Base-by-base conservation (phyloP, 176 grass and related monocot species). In the Musa schizocarpa region DNA sequence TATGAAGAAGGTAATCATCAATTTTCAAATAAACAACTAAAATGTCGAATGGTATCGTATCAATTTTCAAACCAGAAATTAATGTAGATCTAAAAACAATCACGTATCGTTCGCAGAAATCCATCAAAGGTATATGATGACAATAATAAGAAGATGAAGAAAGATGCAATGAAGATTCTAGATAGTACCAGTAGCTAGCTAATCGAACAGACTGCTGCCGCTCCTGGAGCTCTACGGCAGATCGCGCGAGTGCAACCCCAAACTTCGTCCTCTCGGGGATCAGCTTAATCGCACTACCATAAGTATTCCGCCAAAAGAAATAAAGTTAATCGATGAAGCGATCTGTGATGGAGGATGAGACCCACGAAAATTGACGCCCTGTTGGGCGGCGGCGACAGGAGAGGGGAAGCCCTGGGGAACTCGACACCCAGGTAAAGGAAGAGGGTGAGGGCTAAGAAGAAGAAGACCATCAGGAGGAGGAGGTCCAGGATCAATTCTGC, bases 341-440 rank as follows among this genome's bases (percentile, higher is more conserved):
- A 54, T 13, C 14, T 52, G 54, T 13, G 22, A 17, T 25, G 13
- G 9, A 0, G 13, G 53, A 21, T 75, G 9, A 34, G 73, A 50
- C 20, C 25, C 3, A 11, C 50, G 75, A 50, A 96, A 89, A 89
- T 96, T 73, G 11, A 88, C 89, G 16, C 84, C 76, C 11, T 34
- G 77, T 26, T 81, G 80, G 8, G 81, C 81, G 13, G 89, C 89
- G 65, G 83, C 71, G 68, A 77, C 85, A 3, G 85, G 75, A 20
- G 75, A 74, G 51, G 82, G 78, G 29, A 87, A 83, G 22, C 80
- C 84, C 76, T 89, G 73, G 68, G 89, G 78, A 52, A 92, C 64
- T 84, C 89, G 23, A 92, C 72, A 54, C 87, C 80, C 43, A 96
- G 80, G 79, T 86, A 96, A 52, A 92, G 86, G 25, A 92, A 83